Base-by-base conservation (phyloP, 1,284 basidiomycete species). In the Vanrija sp. region DNA sequence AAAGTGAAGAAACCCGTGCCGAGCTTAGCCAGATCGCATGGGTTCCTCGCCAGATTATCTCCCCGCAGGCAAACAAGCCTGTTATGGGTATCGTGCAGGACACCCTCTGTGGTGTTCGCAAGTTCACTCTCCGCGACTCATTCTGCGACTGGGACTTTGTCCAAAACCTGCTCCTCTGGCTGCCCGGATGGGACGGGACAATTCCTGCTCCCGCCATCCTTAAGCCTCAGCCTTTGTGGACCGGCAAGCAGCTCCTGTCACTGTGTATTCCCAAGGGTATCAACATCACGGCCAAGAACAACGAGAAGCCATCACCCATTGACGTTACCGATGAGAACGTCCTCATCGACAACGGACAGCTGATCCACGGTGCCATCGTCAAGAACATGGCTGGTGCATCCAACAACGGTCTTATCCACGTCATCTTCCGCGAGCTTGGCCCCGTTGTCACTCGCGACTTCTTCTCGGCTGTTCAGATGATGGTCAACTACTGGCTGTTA, bases 81-180 rank as follows among this genome's bases (percentile, higher is more conserved):
- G 96, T 98, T 68, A 98, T 98, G 96, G 96, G 93, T 60, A 98
- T 98, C 65, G 96, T 99, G 29, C 96, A 99, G 76, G 96, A 99
- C 74, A 98, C 95, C 0, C 86, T 98, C 0, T 98, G 94, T 71
- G 95, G 96, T 74, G 86, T 98, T 56, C 88, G 95, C 61, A 98
- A 98, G 78, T 93, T 98, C 71, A 98, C 95, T 0, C 80, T 98
- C 12, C 89, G 95, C 38, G 96, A 98, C 71, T 84, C 85, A 26
- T 95, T 96, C 80, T 80, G 95, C 69, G 94, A 97, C 67, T 95
- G 91, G 89, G 86, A 85, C 48, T 85, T 88, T 46, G 91, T 98
- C 4, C 96, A 98, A 73, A 98, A 98, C 70, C 92, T 98, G 65
- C 82, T 99, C 16, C 84, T 98, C 1, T 98, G 96, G 95, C 86